These are phyloP conservation scores for Phoma herbarum DNA, from an alignment of 2,329 filamentous ascomycete genomes.

Conservation along the genomic window DNA sequence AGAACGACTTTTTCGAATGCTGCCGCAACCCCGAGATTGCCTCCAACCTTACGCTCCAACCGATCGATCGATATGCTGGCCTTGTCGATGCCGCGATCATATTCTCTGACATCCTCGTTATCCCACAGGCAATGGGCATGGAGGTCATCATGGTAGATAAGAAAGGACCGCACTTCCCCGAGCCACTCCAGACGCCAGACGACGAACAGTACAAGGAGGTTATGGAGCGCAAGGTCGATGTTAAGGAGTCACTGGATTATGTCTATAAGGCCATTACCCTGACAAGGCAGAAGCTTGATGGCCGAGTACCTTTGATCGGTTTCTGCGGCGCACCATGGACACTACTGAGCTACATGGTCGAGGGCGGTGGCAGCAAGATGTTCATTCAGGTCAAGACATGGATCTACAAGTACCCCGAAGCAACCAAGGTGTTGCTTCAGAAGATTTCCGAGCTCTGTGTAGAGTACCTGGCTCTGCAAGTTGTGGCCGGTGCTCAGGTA, in stretches of 20 bases:
- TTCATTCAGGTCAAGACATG: conserved; percentile 96
- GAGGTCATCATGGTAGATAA: conserved; percentile 98
- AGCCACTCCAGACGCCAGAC: conserved; percentile 78
- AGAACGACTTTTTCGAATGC: conserved; percentile 95
- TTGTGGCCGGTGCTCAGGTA: conserved; percentile 90
- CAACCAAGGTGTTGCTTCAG: conserved; percentile 80
- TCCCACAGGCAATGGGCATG: conserved; percentile 98
- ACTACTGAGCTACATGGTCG: conserved; percentile 97
- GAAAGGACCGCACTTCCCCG: conserved; percentile 93
- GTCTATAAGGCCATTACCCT: conserved; percentile 95
- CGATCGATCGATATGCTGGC: conserved; percentile 87
- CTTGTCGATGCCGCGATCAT: conserved; percentile 97
- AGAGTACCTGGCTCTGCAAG: conserved; percentile 91
- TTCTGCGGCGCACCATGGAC: conserved; percentile 99
- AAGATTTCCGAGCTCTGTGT: conserved; percentile 96
- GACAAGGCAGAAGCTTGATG: conserved; percentile 85
- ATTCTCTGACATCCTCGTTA: conserved; percentile 97
- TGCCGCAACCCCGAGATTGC: conserved; percentile 93
- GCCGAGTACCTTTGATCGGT: conserved; percentile 90
- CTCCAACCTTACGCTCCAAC: conserved; percentile 91
- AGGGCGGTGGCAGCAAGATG: conserved; percentile 94
- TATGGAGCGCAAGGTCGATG: conserved; percentile 80
- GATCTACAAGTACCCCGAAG: conserved; percentile 88
- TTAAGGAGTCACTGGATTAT: conserved; percentile 84
- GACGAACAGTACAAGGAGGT: conserved; percentile 85